A percentile compares a stretch with the other conserved stretches of the same genome.
These are phyloP conservation scores for Candida nemodendra DNA, from an alignment of 805 yeast genomes.

Conservation along the genomic window DNA sequence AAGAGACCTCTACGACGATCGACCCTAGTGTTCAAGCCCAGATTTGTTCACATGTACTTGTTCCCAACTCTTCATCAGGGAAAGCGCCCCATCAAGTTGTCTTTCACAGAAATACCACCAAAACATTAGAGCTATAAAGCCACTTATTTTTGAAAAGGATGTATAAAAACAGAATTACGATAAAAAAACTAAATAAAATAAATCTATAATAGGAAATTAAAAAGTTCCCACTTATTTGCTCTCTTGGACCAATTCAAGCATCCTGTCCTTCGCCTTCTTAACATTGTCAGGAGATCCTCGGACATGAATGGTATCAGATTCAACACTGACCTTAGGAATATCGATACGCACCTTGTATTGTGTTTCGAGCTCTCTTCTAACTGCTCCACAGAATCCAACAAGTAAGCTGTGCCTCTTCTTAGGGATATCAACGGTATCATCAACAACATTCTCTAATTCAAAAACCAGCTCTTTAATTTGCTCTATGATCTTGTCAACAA, in stretches of 20 bases:
- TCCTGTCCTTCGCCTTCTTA: constrained; percentile 59
- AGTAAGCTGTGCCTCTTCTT: constrained; percentile 71
- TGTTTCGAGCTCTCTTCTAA: constrained; percentile 68
- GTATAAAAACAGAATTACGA: no score
- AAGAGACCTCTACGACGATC: no score
- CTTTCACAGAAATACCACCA: no score
- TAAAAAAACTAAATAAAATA: no score
- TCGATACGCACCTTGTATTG: constrained; percentile 62
- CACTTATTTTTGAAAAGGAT: no score
- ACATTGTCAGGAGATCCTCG: constrained; percentile 67
- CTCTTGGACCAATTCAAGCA: constrained; percentile 60
- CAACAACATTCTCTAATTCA: constrained; percentile 58
- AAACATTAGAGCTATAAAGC: no score
- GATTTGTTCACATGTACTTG: no score
- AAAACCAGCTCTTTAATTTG: constrained; percentile 62
- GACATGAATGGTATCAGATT: constrained; percentile 51
- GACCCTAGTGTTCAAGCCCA: no score
- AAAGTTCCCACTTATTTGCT: no score
- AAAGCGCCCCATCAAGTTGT: no score
- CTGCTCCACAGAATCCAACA: constrained; percentile 79
- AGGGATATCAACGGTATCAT: constrained; percentile 56
- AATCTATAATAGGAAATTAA: no score
- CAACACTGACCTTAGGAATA: constrained; percentile 62
- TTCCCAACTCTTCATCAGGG: no score
- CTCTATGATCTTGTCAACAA: constrained; percentile 67